Evolutionary conservation across 2,329 filamentous ascomycete species (phyloP).

Genomic region (Cercospora sp.): DNA sequence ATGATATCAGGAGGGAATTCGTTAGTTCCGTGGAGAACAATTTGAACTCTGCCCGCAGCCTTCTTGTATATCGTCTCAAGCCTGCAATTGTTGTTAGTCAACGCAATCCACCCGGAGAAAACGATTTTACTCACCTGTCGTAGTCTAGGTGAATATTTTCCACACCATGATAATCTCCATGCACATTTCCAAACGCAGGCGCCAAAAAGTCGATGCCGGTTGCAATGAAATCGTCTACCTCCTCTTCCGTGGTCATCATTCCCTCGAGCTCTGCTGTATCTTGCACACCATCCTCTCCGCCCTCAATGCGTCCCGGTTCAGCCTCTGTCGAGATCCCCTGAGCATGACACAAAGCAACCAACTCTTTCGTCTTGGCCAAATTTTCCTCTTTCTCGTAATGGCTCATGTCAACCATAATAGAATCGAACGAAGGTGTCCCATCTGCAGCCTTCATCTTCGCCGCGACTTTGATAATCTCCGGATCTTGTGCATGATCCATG

Average conservation of each 20-base stretch:
- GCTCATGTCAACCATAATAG: slow-evolving; percentile 77
- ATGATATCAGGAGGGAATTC: slow-evolving; percentile 58
- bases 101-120: neutral
- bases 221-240: slow-evolving; percentile 68
- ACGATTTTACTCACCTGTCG: slow-evolving; percentile 42
- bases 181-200: slow-evolving; percentile 74
- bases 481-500: slow-evolving; percentile 51
- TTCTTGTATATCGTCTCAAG: slow-evolving; percentile 52
- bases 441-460: slow-evolving; percentile 39
- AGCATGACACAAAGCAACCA: slow-evolving; percentile 64
- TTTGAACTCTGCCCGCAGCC: slow-evolving; percentile 50
- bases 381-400: slow-evolving; percentile 73
- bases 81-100: slow-evolving; percentile 20
- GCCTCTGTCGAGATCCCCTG: slow-evolving; percentile 69
- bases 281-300: slow-evolving; percentile 72
- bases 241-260: slow-evolving; percentile 66
- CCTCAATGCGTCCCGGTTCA: slow-evolving; percentile 70
- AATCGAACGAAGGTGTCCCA: slow-evolving; percentile 59
- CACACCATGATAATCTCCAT: slow-evolving; percentile 72
- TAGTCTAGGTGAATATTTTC: slow-evolving; percentile 63
- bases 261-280: slow-evolving; percentile 62
- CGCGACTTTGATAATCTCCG: slow-evolving; percentile 39
- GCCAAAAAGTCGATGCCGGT: slow-evolving; percentile 74
- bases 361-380: slow-evolving; percentile 61
- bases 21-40: slow-evolving; percentile 62